These are phyloP conservation scores for Solanum sejunctum DNA, from an alignment of 257 asterid genomes.

Conservation along the genomic window DNA sequence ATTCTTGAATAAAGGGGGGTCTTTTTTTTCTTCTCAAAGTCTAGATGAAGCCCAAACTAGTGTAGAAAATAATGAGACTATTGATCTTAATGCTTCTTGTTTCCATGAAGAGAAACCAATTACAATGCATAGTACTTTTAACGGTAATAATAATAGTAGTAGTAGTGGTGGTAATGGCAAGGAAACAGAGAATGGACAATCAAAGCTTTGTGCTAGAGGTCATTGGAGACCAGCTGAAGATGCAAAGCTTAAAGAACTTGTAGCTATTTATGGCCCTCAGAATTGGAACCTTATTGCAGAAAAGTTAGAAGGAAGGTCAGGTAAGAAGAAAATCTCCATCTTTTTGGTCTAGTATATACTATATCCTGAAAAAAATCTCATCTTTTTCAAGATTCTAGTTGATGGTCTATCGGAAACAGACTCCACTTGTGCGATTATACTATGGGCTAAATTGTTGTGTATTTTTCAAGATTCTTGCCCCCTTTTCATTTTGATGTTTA, in stretches of 20 bases:
- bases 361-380: neutral
- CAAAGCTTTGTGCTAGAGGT: constrained; percentile 71
- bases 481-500: neutral
- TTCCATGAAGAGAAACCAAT: constrained; percentile 16
- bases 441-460: neutral
- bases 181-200: constrained; percentile 25
- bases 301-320: constrained; percentile 73
- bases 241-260: constrained; percentile 67
- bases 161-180: constrained; percentile 1
- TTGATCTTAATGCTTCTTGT: constrained; percentile 42
- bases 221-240: constrained; percentile 96
- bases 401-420: neutral
- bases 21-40: neutral
- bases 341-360: neutral
- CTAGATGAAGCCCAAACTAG: neutral
- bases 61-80: constrained; percentile 7
- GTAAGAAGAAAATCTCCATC: constrained; percentile 11
- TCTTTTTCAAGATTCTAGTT: neutral
- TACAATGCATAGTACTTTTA: neutral
- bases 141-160: neutral
- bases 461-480: neutral
- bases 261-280: constrained; percentile 79
- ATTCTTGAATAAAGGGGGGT: neutral
- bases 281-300: constrained; percentile 89
- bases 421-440: too few species aligned